Conservation (phyloP, 2,329 filamentous ascomycete species). For the Lanzia echinophila region DNA sequence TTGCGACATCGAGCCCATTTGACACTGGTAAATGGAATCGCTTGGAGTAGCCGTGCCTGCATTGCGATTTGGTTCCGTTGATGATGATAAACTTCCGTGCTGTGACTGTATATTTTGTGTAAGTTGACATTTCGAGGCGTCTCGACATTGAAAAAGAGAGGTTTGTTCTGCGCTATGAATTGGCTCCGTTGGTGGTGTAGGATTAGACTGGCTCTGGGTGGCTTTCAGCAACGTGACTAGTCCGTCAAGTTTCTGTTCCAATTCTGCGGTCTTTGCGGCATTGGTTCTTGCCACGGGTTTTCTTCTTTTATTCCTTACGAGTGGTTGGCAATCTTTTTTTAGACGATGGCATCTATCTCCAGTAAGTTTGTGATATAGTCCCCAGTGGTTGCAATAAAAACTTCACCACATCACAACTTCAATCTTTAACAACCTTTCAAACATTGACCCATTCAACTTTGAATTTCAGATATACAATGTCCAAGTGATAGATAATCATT, state of each 20-base stretch:
- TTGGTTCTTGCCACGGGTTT: slow-evolving; percentile 9
- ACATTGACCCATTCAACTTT: too few species aligned
- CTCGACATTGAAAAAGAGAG: too few species aligned
- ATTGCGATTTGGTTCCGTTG: too few species aligned
- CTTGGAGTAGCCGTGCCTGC: too few species aligned
- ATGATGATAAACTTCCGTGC: too few species aligned
- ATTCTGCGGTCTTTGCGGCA: slow-evolving; percentile 14
- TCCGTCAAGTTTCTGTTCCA: slow-evolving; percentile 17
- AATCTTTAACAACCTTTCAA: too few species aligned
- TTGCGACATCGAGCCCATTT: background rate
- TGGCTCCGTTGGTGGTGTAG: background rate
- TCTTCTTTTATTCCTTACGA: slow-evolving; percentile 7
- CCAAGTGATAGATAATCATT: too few species aligned
- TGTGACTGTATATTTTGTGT: too few species aligned
- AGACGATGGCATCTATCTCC: slow-evolving; percentile 12
- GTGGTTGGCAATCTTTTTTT: slow-evolving; percentile 14
- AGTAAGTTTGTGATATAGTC: too few species aligned
- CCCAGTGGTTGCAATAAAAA: too few species aligned
- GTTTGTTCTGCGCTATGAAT: background rate
- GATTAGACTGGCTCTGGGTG: background rate
- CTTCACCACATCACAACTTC: background rate
- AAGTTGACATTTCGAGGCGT: too few species aligned
- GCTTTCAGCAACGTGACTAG: slow-evolving; percentile 10
- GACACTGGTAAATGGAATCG: background rate
- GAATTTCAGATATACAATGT: too few species aligned